phyloP scores from a whole-genome alignment of 129 eudicot genomes.

The Smallanthus sonchifolius region DNA sequence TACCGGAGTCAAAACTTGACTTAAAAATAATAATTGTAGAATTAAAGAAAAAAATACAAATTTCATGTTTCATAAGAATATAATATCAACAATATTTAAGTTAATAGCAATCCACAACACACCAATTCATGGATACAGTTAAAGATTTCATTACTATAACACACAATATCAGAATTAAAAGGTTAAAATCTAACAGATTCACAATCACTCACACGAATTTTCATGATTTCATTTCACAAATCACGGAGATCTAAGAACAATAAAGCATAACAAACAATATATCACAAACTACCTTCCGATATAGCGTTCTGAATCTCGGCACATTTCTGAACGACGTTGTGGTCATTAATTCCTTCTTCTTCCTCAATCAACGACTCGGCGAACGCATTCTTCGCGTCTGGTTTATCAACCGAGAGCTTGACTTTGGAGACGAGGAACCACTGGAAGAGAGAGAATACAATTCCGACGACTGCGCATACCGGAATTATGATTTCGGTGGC shows the following conservation, averaged over 20 bases:
- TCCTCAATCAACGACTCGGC: conserved; percentile 57
- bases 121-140: not conserved
- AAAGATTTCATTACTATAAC: not conserved
- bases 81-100: not conserved
- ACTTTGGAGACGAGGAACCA: conserved; percentile 61
- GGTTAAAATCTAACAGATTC: not conserved
- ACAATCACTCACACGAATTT: not conserved
- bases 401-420: conserved; percentile 33
- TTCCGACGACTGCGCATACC: conserved; percentile 61
- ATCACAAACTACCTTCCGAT: conserved; percentile 45
- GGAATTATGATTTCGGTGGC: conserved; percentile 58
- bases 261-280: not conserved
- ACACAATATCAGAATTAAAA: not conserved
- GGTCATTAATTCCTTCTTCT: conserved; percentile 55
- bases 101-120: not conserved
- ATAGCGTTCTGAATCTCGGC: conserved; percentile 71
- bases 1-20: too few species aligned
- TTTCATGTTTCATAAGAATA: not conserved
- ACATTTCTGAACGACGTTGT: conserved; percentile 52
- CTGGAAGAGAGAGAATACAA: conserved; percentile 51
- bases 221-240: not conserved
- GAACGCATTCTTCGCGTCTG: conserved; percentile 33
- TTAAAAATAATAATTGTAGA: not conserved
- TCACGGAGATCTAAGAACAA: not conserved
- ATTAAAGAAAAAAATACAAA: not conserved